Evolutionary conservation across 176 grass and related monocot species (phyloP).

Genomic region (Leersia perrieri): DNA sequence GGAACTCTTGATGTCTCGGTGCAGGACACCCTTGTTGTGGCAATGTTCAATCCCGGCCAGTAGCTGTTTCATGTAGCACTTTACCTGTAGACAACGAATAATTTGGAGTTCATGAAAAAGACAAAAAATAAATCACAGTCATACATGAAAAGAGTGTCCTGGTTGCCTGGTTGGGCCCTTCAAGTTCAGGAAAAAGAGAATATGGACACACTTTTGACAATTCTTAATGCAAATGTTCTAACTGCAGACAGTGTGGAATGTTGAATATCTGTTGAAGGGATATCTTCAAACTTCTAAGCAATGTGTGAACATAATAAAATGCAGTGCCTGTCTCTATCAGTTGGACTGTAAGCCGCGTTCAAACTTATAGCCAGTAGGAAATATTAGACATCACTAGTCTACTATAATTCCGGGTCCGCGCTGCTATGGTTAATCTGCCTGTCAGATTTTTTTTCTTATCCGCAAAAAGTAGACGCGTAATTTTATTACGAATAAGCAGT

Average conservation of each 20-base stretch:
- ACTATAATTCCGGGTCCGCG: conserved; percentile 11
- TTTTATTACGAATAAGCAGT: conserved; percentile 10
- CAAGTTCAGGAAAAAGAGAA: conserved; percentile 5
- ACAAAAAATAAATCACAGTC: background rate
- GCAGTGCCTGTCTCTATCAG: conserved; percentile 19
- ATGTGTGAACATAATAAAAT: background rate
- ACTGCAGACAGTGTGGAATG: conserved; percentile 37
- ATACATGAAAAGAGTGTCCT: conserved; percentile 3
- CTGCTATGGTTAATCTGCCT: background rate
- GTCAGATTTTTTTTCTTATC: conserved; percentile 31
- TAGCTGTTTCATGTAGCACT: conserved; percentile 92
- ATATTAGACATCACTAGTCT: conserved; percentile 12
- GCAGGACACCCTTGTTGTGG: conserved; percentile 73
- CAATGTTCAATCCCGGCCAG: conserved; percentile 81
- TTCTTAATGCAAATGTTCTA: background rate
- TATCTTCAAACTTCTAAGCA: conserved; percentile 26
- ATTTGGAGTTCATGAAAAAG: conserved; percentile 4
- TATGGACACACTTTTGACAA: background rate
- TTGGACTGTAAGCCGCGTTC: conserved; percentile 25
- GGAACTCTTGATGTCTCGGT: conserved; percentile 93
- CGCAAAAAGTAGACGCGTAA: background rate
- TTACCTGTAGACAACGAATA: conserved; percentile 55
- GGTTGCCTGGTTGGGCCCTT: background rate
- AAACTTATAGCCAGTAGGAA: conserved; percentile 33
- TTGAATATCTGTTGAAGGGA: conserved; percentile 30